phyloP scores from a whole-genome alignment of 164 flowering plant genomes.

The Cinnamomum micranthum region DNA sequence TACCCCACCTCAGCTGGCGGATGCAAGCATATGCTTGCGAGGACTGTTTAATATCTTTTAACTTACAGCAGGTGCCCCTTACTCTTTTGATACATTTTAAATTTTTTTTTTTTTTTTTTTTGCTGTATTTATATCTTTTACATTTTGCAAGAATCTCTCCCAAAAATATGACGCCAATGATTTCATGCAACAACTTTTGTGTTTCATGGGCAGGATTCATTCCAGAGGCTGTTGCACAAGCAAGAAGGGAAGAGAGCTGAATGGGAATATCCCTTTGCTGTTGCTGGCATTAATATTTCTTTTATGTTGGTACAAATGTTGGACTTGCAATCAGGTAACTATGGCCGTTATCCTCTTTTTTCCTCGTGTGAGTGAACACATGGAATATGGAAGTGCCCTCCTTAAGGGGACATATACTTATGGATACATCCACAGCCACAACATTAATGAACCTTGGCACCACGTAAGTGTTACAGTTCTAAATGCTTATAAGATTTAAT shows the following conservation, averaged over 20 bases:
- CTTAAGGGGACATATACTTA: neutral
- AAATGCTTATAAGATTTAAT: too few species aligned
- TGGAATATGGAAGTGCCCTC: neutral
- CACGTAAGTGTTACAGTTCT: too few species aligned
- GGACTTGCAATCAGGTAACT: constrained; percentile 71
- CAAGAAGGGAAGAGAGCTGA: constrained; percentile 78
- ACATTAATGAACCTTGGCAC: too few species aligned
- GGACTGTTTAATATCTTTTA: too few species aligned
- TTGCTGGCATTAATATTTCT: constrained; percentile 66
- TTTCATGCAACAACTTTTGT: neutral
- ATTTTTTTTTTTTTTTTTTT: too few species aligned
- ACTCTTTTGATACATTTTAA: neutral
- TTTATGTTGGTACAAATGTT: constrained; percentile 77
- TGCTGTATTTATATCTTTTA: neutral
- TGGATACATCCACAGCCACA: too few species aligned
- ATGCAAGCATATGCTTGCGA: neutral
- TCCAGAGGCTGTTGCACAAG: constrained; percentile 75
- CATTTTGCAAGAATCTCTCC: neutral
- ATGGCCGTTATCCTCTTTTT: neutral
- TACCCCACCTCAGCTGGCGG: too few species aligned
- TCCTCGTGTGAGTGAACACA: neutral
- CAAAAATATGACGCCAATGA: neutral
- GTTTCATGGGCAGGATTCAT: constrained; percentile 48
- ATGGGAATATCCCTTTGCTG: constrained; percentile 98
- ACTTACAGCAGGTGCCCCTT: neutral